Evolutionary conservation across 2,329 filamentous ascomycete genomes (phyloP).

Genomic region (Fusarium sp.): DNA sequence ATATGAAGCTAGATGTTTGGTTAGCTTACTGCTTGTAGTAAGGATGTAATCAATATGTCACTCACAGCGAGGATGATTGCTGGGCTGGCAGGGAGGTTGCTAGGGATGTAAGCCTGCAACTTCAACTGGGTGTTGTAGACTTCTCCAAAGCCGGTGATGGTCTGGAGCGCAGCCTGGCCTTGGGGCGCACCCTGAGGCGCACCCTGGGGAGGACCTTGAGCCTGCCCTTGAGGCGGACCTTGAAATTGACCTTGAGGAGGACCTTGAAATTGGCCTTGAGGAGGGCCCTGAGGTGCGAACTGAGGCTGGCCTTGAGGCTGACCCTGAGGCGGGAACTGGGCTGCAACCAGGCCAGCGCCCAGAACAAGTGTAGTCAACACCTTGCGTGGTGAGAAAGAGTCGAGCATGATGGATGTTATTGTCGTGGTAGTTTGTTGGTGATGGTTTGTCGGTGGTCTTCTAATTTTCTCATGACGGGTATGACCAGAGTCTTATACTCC

Average conservation of each 20-base stretch:
- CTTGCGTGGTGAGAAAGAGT: constrained; percentile 3
- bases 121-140: not conserved
- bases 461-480: not conserved
- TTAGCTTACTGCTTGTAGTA: not conserved
- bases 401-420: not conserved
- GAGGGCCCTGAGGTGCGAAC: too few relatives aligned
- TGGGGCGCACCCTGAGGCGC: too few relatives aligned
- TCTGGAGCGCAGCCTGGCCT: not conserved
- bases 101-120: constrained; percentile 11
- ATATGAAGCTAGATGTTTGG: not conserved
- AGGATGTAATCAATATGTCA: fast-evolving
- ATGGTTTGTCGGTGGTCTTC: not conserved
- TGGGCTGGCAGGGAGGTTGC: constrained; percentile 6
- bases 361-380: constrained; percentile 1
- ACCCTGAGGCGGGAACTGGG: not conserved
- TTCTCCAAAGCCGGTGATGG: constrained; percentile 10
- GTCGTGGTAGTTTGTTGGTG: not conserved
- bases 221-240: not conserved
- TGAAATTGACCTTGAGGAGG: too few relatives aligned
- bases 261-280: too few relatives aligned
- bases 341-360: constrained; percentile 10
- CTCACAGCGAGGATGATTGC: constrained; percentile 12
- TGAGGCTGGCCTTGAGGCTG: too few relatives aligned
- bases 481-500: not conserved
- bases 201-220: too few relatives aligned